Base-by-base conservation (phyloP, 768 basidiomycete species). In the Pisolithus orientalis region DNA sequence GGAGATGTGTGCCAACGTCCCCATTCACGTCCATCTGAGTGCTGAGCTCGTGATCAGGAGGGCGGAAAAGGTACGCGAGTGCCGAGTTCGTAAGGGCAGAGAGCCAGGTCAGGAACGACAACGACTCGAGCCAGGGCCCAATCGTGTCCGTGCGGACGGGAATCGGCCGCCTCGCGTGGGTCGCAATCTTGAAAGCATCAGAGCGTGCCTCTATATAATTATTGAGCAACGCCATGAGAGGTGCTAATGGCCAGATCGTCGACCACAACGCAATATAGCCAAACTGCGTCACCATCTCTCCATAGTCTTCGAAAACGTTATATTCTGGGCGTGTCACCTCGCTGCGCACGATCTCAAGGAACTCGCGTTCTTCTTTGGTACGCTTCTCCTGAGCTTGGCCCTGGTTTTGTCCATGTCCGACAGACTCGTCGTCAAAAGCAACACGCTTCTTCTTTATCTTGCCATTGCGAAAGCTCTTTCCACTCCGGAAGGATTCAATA, bases 271-370 rank as follows among this genome's bases (percentile, higher is more conserved):
- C 83, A 29, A 97, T 83, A 64, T 95, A 94, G 0, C 95, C 94
- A 65, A 95, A 96, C 62, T 94, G 92, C 8, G 88, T 87, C 14
- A 90, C 90, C 94, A 99, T 97, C 72, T 99, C 96, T 61, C 83
- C 84, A 68, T 95, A 99, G 70, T 97, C 95, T 49, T 75, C 80
- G 61, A 91, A 94, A 6, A 87, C 72, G 34, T 84, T 79, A 61
- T 94, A 94, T 38, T 84, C 84, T 0, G 94, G 89, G 45, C 94
- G 73, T 25, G 80, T 79, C 6, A 85, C 84, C 70, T 98, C 86
- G 47, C 72, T 72, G 52, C 92, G 75, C 25, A 96, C 85, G 44
- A 76, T 71, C 60, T 90, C 87, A 65, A 99, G 68, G 63, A 93
- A 94, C 50, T 78, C 79, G 40, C 84, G 75, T 65, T 96, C 95